Evolutionary conservation across 345 rosid species (phyloP).

Genomic region (Raphanus raphanistrum): DNA sequence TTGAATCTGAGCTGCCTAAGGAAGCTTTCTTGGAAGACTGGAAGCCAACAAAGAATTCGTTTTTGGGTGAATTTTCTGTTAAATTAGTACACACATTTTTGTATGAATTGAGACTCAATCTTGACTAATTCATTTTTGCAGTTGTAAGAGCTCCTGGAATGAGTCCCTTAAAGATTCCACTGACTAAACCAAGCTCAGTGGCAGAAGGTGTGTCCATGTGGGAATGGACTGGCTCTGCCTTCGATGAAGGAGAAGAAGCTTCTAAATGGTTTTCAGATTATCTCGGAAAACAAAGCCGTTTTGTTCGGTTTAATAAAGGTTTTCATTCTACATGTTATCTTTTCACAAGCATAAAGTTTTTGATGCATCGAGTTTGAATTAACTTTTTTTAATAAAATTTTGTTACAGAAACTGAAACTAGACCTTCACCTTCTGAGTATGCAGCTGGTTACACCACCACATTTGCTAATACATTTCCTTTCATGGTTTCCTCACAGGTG

Average conservation of each 20-base stretch:
- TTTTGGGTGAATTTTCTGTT: slow-evolving; percentile 50
- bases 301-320: slow-evolving; percentile 85
- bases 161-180: slow-evolving; percentile 57
- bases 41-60: slow-evolving; percentile 60
- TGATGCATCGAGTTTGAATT: neutral
- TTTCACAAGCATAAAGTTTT: neutral
- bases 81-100: neutral
- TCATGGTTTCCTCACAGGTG: slow-evolving; percentile 75
- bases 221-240: slow-evolving; percentile 97
- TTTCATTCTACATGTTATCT: neutral
- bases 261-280: slow-evolving; percentile 80
- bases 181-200: slow-evolving; percentile 48
- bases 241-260: slow-evolving; percentile 87
- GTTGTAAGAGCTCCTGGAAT: slow-evolving; percentile 79
- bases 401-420: slow-evolving; percentile 63
- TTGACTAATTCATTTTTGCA: slow-evolving; percentile 30
- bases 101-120: neutral
- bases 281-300: slow-evolving; percentile 74
- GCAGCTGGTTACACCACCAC: slow-evolving; percentile 61
- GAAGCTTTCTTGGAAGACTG: slow-evolving; percentile 70
- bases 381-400: neutral
- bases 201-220: slow-evolving; percentile 71
- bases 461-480: slow-evolving; percentile 75
- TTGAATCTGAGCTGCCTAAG: slow-evolving; percentile 53
- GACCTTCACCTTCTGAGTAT: slow-evolving; percentile 71